phyloP scores from a whole-genome alignment of 2,329 filamentous ascomycete genomes.

The Neobulgaria alba region DNA sequence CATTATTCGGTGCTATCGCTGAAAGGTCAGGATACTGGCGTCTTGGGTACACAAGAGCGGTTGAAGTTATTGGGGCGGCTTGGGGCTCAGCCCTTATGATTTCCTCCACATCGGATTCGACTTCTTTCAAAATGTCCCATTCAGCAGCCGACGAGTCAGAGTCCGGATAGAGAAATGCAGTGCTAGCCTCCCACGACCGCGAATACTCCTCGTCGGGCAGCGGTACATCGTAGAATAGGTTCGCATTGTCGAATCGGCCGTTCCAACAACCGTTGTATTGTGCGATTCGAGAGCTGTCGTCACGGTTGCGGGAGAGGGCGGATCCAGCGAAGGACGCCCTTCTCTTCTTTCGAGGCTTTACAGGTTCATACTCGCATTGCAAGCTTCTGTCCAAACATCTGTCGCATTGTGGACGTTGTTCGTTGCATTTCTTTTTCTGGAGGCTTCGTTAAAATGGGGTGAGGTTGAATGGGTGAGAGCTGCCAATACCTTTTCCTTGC shows the following conservation, averaged over 20 bases:
- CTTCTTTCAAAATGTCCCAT: conserved; percentile 15
- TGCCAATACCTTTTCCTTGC: conserved; percentile 28
- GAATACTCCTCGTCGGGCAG: neutral
- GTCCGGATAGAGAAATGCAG: conserved; percentile 16
- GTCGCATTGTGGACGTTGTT: conserved; percentile 26
- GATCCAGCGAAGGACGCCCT: conserved; percentile 20
- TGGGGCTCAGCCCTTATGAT: conserved; percentile 14
- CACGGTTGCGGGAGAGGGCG: conserved; percentile 13
- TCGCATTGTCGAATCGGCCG: conserved; percentile 13
- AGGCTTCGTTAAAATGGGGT: conserved; percentile 8
- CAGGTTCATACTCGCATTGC: conserved; percentile 27
- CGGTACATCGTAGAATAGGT: conserved; percentile 7
- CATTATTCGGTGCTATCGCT: conserved; percentile 24
- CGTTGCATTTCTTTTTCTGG: conserved; percentile 30
- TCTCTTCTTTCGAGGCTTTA: conserved; percentile 25
- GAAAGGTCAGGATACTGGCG: conserved; percentile 27
- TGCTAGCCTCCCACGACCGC: conserved; percentile 16
- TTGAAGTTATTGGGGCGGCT: conserved; percentile 2
- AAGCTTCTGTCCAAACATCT: conserved; percentile 24
- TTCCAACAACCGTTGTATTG: conserved; percentile 19
- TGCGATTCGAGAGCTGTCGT: conserved; percentile 7
- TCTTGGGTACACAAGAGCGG: conserved; percentile 12
- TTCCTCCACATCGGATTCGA: conserved; percentile 21
- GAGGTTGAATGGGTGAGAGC: neutral
- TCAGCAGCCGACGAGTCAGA: conserved; percentile 13